Evolutionary conservation across 75 land plant genomes (phyloP), one percentile per base, ranked within the genome.

Genomic region (Larix kaempferi): DNA sequence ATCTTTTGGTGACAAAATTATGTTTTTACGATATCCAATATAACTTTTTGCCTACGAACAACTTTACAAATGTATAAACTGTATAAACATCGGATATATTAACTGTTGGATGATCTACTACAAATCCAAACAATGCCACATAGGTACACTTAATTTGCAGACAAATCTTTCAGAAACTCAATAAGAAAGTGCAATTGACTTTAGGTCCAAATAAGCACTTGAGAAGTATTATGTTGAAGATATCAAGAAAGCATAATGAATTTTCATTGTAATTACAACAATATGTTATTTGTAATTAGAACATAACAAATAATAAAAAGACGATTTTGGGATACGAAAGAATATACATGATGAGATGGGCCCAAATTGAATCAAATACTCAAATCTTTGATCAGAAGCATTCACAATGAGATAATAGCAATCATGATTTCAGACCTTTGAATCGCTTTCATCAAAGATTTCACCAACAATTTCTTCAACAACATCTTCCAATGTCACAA

Each of bases 391-490:
- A 35, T 65, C 35, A 33, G n/a, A 69, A 10, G 65, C 16, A 59
- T 61, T 39, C n/a, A 26, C 6, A 10, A 49, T 49, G 52, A 49
- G 10, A 49, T 49, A 49, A 49, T 49, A 49, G 10, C 52, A 49
- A 49, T 49, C 52, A 49, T 74, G 61, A 27, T 17, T 54, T 10
- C 75, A 77, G 76, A 96, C 99, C 89, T 96, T 96, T 29, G 99
- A 96, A 81, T 96, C 99, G 86, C 89, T 96, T 74, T 96, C 99
- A 78, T 96, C 99, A 85, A 94, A 96, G 7, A 96, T 96, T 82
- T 96, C 99, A 35, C 99, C 99, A 80, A 96, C 99, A 83, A 96
- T 94, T 81, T 96, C 99, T 84, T 96, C 99, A 77, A 96, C 99
- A 76, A 94, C 99, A 88, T 96, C 99, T 85, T 96, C 99, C 81